Conservation (phyloP, 306 rosid genomes). For the Oemleria cerasiformis region DNA sequence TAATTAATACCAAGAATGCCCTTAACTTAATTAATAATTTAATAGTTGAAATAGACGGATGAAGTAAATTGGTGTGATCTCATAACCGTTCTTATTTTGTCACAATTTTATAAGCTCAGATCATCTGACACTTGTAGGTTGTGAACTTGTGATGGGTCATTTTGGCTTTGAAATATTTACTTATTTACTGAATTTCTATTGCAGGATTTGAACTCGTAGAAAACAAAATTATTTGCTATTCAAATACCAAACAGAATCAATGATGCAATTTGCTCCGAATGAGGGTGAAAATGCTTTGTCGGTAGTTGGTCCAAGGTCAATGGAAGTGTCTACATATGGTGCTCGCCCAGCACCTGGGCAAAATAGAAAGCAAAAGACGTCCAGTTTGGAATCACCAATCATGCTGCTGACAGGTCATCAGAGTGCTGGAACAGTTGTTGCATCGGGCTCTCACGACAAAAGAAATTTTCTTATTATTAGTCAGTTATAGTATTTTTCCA, state of each 20-base stretch:
- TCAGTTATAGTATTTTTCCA: no score
- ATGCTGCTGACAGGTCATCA: slow-evolving; percentile 87
- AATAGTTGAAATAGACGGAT: no score
- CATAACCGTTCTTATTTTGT: no score
- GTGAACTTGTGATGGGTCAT: neutral
- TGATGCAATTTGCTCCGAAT: slow-evolving; percentile 62
- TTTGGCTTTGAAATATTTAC: neutral
- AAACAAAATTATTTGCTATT: slow-evolving; percentile 14
- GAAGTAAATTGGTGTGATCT: no score
- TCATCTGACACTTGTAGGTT: neutral
- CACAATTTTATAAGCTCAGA: neutral
- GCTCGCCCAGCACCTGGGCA: slow-evolving; percentile 60
- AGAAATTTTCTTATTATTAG: slow-evolving; percentile 65
- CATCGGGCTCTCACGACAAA: slow-evolving; percentile 92
- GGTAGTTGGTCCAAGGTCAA: slow-evolving; percentile 73
- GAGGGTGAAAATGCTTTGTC: slow-evolving; percentile 71
- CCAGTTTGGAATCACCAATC: slow-evolving; percentile 84
- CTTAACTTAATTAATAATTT: no score
- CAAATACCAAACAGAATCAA: slow-evolving; percentile 29
- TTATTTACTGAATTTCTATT: slow-evolving; percentile 6
- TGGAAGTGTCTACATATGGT: slow-evolving; percentile 80
- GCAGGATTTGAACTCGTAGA: slow-evolving; percentile 14
- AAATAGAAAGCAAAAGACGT: slow-evolving; percentile 70
- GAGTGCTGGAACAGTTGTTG: slow-evolving; percentile 80
- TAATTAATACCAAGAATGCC: no score